A percentile compares a stretch with the other conserved stretches of the same genome.
These are phyloP conservation scores for Albatrellus ellisii DNA, from an alignment of 768 basidiomycete species.

Conservation along the genomic window DNA sequence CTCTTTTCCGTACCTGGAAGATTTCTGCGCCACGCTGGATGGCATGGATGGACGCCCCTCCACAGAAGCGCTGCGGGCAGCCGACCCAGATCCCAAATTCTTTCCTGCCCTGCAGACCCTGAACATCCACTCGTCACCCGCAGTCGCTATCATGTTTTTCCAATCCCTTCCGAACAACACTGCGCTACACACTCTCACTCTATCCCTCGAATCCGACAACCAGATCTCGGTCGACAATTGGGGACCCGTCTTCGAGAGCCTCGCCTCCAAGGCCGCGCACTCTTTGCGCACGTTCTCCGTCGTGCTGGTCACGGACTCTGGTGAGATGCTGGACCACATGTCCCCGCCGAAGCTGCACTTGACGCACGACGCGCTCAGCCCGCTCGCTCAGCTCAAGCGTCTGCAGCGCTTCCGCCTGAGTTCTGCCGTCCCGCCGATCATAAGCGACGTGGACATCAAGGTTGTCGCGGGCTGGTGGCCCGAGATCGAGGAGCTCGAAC, in stretches of 20 bases:
- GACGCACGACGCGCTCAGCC: constrained; percentile 15
- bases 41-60: constrained; percentile 5
- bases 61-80: constrained; percentile 2
- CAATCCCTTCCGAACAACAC: constrained; percentile 3
- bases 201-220: constrained; percentile 13
- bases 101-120: constrained; percentile 11
- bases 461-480: constrained; percentile 20
- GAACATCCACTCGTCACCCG: constrained; percentile 9
- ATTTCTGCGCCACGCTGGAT: constrained; percentile 12
- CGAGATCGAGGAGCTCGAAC: constrained; percentile 15
- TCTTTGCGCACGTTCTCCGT: constrained; percentile 9
- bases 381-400: constrained; percentile 16
- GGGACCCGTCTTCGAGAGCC: constrained; percentile 10
- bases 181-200: constrained; percentile 4
- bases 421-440: constrained; percentile 15
- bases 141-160: constrained; percentile 7
- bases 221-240: constrained; percentile 12
- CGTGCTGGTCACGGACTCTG: constrained; percentile 11
- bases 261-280: constrained; percentile 7
- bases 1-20: constrained; percentile 9
- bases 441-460: constrained; percentile 17
- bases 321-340: constrained; percentile 11
- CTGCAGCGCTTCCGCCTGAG: constrained; percentile 17
- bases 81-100: constrained; percentile 1
- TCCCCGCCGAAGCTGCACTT: constrained; percentile 14